These are phyloP conservation scores for Vaccinium corymbosum DNA, from an alignment of 148 eudicot species.

Conservation along the genomic window DNA sequence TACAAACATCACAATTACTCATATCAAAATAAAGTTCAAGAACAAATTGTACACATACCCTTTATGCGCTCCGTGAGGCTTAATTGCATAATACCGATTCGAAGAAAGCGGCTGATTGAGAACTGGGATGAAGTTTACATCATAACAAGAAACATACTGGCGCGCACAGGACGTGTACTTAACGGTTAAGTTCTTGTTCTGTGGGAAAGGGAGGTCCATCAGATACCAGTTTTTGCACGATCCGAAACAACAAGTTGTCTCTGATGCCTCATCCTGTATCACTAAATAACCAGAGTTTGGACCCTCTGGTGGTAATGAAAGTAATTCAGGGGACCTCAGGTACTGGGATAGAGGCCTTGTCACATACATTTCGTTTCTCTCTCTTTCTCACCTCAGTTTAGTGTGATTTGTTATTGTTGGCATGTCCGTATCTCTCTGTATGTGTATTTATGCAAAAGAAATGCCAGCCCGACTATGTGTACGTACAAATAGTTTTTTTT, in stretches of 20 bases:
- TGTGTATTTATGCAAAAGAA: no score
- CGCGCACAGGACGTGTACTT: not conserved
- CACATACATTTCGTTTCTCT: slow-evolving; percentile 33
- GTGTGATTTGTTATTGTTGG: no score
- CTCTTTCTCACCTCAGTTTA: no score
- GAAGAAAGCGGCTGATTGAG: slow-evolving; percentile 43
- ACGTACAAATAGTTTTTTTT: no score
- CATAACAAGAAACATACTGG: not conserved
- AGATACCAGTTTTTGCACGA: slow-evolving; percentile 28
- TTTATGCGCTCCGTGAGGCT: slow-evolving; percentile 30
- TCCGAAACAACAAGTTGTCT: slow-evolving; percentile 35
- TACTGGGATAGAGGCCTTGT: slow-evolving; percentile 50
- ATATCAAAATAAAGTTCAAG: not conserved
- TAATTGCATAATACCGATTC: slow-evolving; percentile 40
- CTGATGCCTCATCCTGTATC: slow-evolving; percentile 55
- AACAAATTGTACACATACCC: slow-evolving; percentile 31
- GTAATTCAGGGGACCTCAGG: slow-evolving; percentile 33
- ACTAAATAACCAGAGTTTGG: slow-evolving; percentile 25
- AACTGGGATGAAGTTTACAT: slow-evolving; percentile 46
- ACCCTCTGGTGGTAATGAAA: slow-evolving; percentile 22
- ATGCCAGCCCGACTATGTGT: no score
- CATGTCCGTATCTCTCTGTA: no score
- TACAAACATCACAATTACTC: not conserved
- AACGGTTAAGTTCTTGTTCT: slow-evolving; percentile 41
- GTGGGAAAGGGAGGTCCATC: slow-evolving; percentile 53